Evolutionary conservation across 345 rosid species (phyloP).

Genomic region (Arabis alpina): DNA sequence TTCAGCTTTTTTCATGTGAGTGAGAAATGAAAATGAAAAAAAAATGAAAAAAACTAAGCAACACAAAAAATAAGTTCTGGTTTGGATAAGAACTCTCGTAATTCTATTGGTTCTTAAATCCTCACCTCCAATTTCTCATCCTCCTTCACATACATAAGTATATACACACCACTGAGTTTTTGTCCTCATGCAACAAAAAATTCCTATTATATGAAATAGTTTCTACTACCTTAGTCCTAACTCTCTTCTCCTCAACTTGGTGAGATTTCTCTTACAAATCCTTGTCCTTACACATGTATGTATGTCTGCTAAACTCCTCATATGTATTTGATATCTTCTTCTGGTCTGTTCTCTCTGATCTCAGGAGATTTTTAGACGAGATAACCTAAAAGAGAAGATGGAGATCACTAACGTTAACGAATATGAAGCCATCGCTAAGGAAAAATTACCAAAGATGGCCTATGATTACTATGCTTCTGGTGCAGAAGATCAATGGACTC

Average conservation of each 20-base stretch:
- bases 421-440: conserved; percentile 68
- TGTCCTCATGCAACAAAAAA: conserved; percentile 19
- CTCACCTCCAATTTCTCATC: conserved; percentile 23
- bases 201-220: conserved; percentile 2
- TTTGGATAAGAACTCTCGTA: conserved; percentile 32
- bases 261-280: conserved; percentile 19
- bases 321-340: too few species aligned
- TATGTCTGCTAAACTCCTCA: too few species aligned
- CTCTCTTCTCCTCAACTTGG: conserved; percentile 14
- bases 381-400: conserved; percentile 41
- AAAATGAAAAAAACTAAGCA: not conserved
- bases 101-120: conserved; percentile 28
- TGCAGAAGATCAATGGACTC: conserved; percentile 77
- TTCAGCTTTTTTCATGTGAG: not conserved
- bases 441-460: conserved; percentile 69
- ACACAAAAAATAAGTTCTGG: conserved; percentile 9
- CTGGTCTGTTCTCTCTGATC: conserved; percentile 8
- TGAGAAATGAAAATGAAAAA: not conserved
- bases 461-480: conserved; percentile 78
- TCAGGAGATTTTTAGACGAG: not conserved
- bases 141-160: not conserved
- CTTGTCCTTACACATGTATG: conserved; percentile 16
- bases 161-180: conserved; percentile 10
- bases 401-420: conserved; percentile 75
- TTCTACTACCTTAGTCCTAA: conserved; percentile 9